phyloP scores from a whole-genome alignment of 2,329 filamentous ascomycete species.

The Sarocladiaceae sp. region DNA sequence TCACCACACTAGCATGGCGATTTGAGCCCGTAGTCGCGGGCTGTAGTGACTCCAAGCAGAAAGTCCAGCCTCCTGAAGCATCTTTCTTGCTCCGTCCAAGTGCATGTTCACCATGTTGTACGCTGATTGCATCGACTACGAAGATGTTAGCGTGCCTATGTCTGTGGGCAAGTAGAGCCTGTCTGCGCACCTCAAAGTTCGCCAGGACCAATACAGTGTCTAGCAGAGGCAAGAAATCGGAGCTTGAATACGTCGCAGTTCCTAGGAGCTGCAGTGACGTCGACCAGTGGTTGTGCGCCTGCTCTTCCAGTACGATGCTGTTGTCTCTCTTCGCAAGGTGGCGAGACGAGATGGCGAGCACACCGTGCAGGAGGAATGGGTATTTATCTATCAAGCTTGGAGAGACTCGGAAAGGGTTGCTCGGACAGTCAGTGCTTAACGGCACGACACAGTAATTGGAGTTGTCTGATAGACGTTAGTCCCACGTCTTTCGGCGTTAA shows the following conservation, averaged over 20 bases:
- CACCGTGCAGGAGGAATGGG: constrained; percentile 4
- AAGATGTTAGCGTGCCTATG: not conserved
- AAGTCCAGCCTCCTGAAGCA: constrained; percentile 4
- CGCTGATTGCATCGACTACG: constrained; percentile 6
- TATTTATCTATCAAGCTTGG: constrained; percentile 2
- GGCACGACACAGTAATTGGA: constrained; percentile 4
- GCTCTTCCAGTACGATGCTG: not conserved
- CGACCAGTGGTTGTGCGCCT: constrained; percentile 4
- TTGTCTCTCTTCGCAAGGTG: constrained; percentile 7
- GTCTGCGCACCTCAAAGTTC: not conserved
- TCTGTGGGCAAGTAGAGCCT: not conserved
- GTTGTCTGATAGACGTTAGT: not conserved
- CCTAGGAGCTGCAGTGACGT: constrained; percentile 1
- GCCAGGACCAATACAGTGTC: constrained; percentile 4
- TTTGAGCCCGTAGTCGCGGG: constrained; percentile 1
- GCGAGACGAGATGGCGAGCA: constrained; percentile 1
- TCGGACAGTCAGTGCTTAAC: constrained; percentile 4
- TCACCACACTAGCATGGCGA: constrained; percentile 6
- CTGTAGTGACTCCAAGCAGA: constrained; percentile 4
- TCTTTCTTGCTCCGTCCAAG: constrained; percentile 1
- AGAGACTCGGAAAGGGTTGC: constrained; percentile 7
- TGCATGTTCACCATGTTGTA: constrained; percentile 7
- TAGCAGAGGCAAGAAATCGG: constrained; percentile 2
- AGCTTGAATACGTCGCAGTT: not conserved
- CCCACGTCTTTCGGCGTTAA: not conserved